Base-by-base conservation (phyloP, 164 flowering plant genomes). In the Liriodendron chinense region DNA sequence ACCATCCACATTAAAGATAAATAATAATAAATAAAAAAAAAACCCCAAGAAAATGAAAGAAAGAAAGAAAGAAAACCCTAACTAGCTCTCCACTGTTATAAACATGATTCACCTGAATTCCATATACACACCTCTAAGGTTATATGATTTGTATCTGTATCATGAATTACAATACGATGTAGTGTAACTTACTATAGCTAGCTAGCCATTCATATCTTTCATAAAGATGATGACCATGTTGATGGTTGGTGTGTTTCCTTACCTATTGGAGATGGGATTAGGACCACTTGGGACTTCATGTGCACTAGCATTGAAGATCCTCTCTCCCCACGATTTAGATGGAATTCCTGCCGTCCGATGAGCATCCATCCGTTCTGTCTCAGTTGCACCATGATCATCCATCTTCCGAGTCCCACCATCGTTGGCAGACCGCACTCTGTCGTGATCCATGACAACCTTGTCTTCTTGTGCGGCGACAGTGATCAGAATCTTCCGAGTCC, bases 271-370 rank as follows among this genome's bases (percentile, higher is more conserved):
- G 73, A 92, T 89, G 59, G 97, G 97, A 77, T 92, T 92, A 63
- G 94, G 94, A 24, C 97, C 97, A 72, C 97, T 91, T 0, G 94
- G 97, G 66, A 92, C 97, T 76, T 92, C 97, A 80, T 91, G 97
- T 1, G 78, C 88, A 24, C 81, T 80, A 16, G 83, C 89, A 74
- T 87, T 88, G 72, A 85, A 87, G 78, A 66, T 23, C 47, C 61
- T 65, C 48, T 26, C 76, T 13, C 56, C 57, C 20, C 59, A 25
- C 47, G 20, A 20, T 34, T 20, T 59, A 2, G 6, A 34, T 16
- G 47, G 25, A 16, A 26, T 9, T 63, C 13, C 18, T 57, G 18
- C 53, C 24, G 7, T 21, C 68, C 47, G 16, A 13, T 34, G 28
- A 12, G 28, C 67, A 64, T 23, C 67, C 26, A 24, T 24, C 24